Percentiles rank a stretch among this genome's conserved stretches.
phyloP scores from a whole-genome alignment of 179 eudicot genomes.

The Camellia oleifera region DNA sequence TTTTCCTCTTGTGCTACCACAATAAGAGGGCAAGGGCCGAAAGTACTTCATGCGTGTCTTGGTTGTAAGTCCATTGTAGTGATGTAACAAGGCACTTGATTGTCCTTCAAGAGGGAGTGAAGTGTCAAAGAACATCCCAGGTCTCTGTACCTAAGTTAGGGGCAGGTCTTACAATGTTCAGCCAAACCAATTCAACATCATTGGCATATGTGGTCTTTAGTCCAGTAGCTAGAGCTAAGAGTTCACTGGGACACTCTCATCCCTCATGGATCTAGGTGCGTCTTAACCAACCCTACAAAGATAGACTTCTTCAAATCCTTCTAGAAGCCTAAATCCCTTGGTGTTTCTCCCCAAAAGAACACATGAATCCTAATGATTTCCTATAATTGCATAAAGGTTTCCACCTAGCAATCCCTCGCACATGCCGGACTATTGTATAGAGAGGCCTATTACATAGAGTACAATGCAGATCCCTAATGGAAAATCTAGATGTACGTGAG shows the following conservation, averaged over 20 bases:
- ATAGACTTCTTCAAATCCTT: neutral
- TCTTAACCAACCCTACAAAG: neutral
- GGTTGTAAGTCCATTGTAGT: neutral
- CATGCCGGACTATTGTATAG: neutral
- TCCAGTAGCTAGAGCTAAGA: neutral
- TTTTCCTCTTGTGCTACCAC: conserved; percentile 5
- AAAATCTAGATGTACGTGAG: neutral
- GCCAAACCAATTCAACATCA: neutral
- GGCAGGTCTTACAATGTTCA: neutral
- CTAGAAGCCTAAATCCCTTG: neutral
- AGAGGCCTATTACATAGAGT: neutral
- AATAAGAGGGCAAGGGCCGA: neutral
- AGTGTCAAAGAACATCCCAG: neutral
- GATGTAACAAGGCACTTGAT: neutral
- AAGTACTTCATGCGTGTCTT: neutral
- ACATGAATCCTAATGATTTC: neutral
- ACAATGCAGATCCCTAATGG: neutral
- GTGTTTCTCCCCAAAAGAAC: neutral
- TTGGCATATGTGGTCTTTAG: neutral
- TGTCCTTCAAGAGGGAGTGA: neutral
- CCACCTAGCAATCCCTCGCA: neutral
- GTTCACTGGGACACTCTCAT: neutral
- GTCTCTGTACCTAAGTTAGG: neutral
- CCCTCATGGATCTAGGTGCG: neutral
- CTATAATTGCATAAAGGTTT: neutral